phyloP scores from a whole-genome alignment of 768 basidiomycete species.

The Naganishia vishniacii region DNA sequence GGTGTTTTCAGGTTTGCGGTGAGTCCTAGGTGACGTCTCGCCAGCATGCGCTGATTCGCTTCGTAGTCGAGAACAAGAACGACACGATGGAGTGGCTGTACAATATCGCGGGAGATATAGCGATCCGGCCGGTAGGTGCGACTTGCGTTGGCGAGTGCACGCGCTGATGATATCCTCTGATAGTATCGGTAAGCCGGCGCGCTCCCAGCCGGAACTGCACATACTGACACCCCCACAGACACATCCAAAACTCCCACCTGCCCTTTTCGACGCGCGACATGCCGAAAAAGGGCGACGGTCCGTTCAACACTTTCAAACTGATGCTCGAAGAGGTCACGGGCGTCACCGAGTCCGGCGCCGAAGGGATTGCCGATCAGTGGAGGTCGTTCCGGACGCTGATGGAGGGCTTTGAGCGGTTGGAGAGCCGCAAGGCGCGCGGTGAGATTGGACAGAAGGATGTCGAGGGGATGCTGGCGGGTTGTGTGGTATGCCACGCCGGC shows the following conservation, averaged over 20 bases:
- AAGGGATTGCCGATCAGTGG: slow-evolving; percentile 39
- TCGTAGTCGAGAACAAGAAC: slow-evolving; percentile 44
- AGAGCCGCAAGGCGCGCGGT: slow-evolving; percentile 30
- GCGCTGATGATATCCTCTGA: not conserved
- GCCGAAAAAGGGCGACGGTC: slow-evolving; percentile 32
- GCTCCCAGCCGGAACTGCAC: not conserved
- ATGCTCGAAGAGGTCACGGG: slow-evolving; percentile 47
- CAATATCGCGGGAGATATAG: slow-evolving; percentile 42
- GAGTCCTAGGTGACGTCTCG: slow-evolving; percentile 16
- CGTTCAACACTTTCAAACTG: slow-evolving; percentile 38
- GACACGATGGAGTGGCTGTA: slow-evolving; percentile 44
- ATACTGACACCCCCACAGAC: slow-evolving; percentile 33
- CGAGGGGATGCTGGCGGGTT: slow-evolving; percentile 35
- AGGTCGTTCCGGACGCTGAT: slow-evolving; percentile 40
- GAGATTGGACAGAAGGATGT: slow-evolving; percentile 21
- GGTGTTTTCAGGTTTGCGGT: slow-evolving; percentile 44
- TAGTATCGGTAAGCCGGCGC: slow-evolving; percentile 7
- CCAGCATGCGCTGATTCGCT: not conserved
- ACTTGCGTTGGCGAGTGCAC: slow-evolving; percentile 5
- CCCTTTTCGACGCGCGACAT: slow-evolving; percentile 39
- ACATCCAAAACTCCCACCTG: slow-evolving; percentile 45
- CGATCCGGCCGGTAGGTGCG: slow-evolving; percentile 40
- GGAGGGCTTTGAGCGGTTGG: slow-evolving; percentile 41
- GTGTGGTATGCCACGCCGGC: slow-evolving; percentile 34
- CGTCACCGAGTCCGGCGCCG: slow-evolving; percentile 41